Evolutionary conservation across 2,329 filamentous ascomycete species (phyloP).

Genomic region (Colletotrichum tropicale): DNA sequence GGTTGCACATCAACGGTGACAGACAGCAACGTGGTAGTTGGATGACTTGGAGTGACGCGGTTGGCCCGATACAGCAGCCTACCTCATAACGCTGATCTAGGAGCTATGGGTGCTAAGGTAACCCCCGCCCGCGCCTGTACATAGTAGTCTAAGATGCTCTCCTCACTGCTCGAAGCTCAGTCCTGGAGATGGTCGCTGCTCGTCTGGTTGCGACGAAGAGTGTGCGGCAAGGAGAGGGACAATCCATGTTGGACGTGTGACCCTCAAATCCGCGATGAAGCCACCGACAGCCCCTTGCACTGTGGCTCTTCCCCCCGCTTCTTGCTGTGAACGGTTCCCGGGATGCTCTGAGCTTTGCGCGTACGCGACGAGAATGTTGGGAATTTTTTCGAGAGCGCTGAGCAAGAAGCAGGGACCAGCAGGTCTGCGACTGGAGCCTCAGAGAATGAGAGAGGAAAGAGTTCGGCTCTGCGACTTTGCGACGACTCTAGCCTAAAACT

Average conservation of each 20-base stretch:
- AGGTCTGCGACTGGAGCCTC: not conserved
- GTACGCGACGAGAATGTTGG: conserved; percentile 20
- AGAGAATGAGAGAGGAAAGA: not conserved
- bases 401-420: not conserved
- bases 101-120: not conserved
- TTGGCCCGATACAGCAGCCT: conserved; percentile 7
- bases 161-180: not conserved
- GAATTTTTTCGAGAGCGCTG: not conserved
- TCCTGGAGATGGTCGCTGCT: not conserved
- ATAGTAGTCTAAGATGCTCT: not conserved
- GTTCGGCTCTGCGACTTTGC: not conserved
- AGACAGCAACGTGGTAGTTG: not conserved
- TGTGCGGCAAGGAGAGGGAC: not conserved
- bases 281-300: not conserved
- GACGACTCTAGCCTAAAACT: not conserved
- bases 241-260: not conserved
- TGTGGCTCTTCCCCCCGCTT: not conserved
- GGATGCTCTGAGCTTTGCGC: conserved; percentile 12
- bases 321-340: not conserved
- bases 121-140: not conserved
- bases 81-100: not conserved
- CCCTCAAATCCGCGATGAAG: not conserved
- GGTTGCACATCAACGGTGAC: not conserved
- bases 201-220: not conserved
- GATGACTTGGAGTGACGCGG: conserved; percentile 17